Conservation (phyloP, 2,329 filamentous ascomycete species). For the Aspergillus aculeatinus region DNA sequence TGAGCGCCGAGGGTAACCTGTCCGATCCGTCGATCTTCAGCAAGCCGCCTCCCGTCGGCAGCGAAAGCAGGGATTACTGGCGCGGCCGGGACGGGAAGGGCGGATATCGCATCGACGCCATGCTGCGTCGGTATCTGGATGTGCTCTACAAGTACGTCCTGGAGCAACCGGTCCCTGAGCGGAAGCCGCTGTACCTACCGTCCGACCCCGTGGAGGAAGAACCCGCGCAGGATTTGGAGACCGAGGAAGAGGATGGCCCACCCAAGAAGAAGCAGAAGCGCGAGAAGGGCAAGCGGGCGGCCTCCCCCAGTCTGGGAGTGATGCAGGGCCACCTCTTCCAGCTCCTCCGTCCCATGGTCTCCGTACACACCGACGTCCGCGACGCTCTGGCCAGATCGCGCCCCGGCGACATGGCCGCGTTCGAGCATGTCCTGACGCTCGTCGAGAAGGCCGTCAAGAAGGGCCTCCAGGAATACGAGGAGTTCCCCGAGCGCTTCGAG, state of each 20-base stretch:
- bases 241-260: conserved; percentile 48
- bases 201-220: conserved; percentile 43
- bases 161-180: conserved; percentile 60
- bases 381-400: conserved; percentile 73
- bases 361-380: conserved; percentile 76
- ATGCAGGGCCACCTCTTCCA: conserved; percentile 95
- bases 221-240: conserved; percentile 19
- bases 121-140: conserved; percentile 84
- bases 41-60: conserved; percentile 59
- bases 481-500: conserved; percentile 40
- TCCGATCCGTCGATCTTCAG: conserved; percentile 89
- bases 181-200: conserved; percentile 72
- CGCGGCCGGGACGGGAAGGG: conserved; percentile 72
- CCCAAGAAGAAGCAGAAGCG: conserved; percentile 50
- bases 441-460: conserved; percentile 73
- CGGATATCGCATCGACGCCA: conserved; percentile 84
- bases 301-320: conserved; percentile 66
- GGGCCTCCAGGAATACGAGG: conserved; percentile 67
- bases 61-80: conserved; percentile 82
- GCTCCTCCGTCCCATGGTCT: conserved; percentile 77
- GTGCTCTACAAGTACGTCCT: conserved; percentile 81
- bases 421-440: conserved; percentile 72
- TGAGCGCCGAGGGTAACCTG: conserved; percentile 94
- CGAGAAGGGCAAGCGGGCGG: conserved; percentile 48
- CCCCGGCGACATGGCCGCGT: conserved; percentile 70